Base-by-base conservation (phyloP, 495 filamentous ascomycete genomes). In the Aspergillus mulundensis region DNA sequence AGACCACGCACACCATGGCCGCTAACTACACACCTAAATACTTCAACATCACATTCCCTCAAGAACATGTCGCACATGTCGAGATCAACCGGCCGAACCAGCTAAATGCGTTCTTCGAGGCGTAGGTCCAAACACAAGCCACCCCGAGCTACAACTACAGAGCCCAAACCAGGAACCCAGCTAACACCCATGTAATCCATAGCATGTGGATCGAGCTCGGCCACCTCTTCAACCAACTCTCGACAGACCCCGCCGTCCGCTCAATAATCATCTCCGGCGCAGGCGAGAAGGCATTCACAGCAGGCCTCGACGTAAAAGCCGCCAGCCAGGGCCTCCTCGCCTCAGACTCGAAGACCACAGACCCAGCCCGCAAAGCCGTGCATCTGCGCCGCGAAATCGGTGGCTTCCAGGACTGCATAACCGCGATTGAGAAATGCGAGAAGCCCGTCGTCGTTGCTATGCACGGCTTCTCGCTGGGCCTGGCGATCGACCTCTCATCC, bases 21-120 rank as follows among this genome's bases (percentile, higher is more conserved):
- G 49, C 59, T 57, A 57, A 70, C 32, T 67, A 68, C 61, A 58
- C 66, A 12, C 87, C 80, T 75, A 75, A 87, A 56, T 77, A 93
- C 78, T 97, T 94, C 81, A 83, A 84, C 53, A 76, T 97, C 58
- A 80, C 81, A 19, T 86, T 86, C 53, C 90, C 91, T 0, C 60
- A 68, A n/a, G 68, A 72, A 58, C 84, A 84, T 73, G 89, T 97
- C 38, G 90, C 88, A 10, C 90, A 95, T 68, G 91, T 98, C 48
- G 87, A 97, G 69, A 96, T 95, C 75, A 92, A 95, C 77, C 84
- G 94, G 7, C 84, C 93, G 1, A 70, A 84, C 49, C 97, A 96
- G 75, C 75, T 96, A 67, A 98, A 98, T 71, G 85, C 94, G 53
- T 97, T 97, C 71, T 75, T 83, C 57, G 86, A 91, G 72, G 77